Conservation (phyloP, 495 filamentous ascomycete species). For the Penicillium lagena region DNA sequence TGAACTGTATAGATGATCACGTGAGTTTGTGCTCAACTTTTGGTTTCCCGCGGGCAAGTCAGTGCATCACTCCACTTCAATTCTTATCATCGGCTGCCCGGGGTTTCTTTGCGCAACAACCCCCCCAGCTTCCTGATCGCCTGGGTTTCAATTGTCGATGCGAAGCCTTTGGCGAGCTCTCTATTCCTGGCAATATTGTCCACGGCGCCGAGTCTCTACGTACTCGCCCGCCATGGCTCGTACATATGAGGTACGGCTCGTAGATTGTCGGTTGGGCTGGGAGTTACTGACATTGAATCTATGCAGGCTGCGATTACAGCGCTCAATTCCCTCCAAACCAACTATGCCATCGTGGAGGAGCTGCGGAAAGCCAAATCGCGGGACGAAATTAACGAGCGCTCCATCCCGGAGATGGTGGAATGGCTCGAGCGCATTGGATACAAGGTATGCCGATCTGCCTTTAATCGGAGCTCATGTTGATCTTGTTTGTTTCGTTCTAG, state of each 20-base stretch:
- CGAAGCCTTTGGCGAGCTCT: conserved; percentile 13
- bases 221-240: conserved; percentile 31
- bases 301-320: conserved; percentile 67
- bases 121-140: conserved; percentile 12
- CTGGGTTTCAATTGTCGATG: conserved; percentile 18
- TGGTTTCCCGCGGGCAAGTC: not conserved
- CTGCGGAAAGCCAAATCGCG: conserved; percentile 57
- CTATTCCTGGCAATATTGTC: conserved; percentile 9
- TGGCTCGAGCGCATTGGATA: conserved; percentile 77
- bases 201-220: conserved; percentile 25
- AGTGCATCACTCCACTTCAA: conserved; percentile 7
- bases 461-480: conserved; percentile 6
- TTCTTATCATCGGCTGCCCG: conserved; percentile 9
- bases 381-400: conserved; percentile 56
- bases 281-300: conserved; percentile 1
- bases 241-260: conserved; percentile 34
- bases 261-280: not conserved
- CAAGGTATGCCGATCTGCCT: conserved; percentile 43
- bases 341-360: conserved; percentile 70
- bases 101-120: conserved; percentile 13
- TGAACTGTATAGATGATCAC: not conserved
- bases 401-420: conserved; percentile 68
- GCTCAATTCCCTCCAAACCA: conserved; percentile 87
- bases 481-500: conserved; percentile 24
- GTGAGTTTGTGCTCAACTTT: not conserved